Base-by-base conservation (phyloP, 2,329 filamentous ascomycete genomes). In the Exophiala viscosa region DNA sequence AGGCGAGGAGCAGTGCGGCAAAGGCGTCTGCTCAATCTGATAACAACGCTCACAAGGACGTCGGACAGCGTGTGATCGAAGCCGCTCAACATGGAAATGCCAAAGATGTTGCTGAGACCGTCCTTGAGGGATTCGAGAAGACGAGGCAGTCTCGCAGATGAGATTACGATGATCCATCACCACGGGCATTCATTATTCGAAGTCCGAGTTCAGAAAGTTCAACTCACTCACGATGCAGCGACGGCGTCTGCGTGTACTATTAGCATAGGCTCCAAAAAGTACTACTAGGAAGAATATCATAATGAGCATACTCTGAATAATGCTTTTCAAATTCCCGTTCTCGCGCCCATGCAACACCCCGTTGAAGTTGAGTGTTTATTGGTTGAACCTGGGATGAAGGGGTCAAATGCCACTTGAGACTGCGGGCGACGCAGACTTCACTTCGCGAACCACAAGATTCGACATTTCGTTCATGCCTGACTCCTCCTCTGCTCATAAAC, bases 1-100 rank as follows among this genome's bases (percentile, higher is more conserved):
- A 96, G 71, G 82, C 83, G 20, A 86, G 82, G 67, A 76, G 70
- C 23, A 44, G 18, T 5, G 46, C 78, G 60, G 76, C 77, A 63
- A 53, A 73, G 2, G 65, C 79, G 15, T 70, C 74, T 44, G 62
- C 69, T 39, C 45, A 60, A 41, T 8, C 36, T 5, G 54, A 57
- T 42, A 57, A 50, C n/a, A 54, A 59, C 45, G 42, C 54, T 45
- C 55, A 55, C 38, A 54, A 53, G 15, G 55, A 59, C 13, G 48
- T 57, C 14, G 61, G 45, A 17, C 52, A 58, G 34, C 55, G 60
- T 40, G 58, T 62, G 11, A 57, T 62, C 18, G 57, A 65, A 15
- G 70, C 70, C 11, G 65, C 70, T 15, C 70, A 63, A 70, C 58
- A 62, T 43, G 60, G 62, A 6, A 67, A 69, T 8, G 67, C 67